Conservation (phyloP, 768 basidiomycete species). For the Suillus cothurnatus region DNA sequence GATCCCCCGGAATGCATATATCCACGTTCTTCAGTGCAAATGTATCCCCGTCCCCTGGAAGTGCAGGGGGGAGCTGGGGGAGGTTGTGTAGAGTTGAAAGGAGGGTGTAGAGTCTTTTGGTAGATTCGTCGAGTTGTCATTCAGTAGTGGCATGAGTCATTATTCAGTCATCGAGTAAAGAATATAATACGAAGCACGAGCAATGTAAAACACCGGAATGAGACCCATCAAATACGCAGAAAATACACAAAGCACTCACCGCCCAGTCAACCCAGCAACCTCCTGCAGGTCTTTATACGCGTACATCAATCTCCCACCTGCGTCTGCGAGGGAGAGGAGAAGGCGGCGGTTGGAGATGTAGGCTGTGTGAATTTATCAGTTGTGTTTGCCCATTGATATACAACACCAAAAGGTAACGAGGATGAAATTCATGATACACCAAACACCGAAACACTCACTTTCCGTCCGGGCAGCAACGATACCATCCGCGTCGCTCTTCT, state of each 20-base stretch:
- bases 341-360: conserved; percentile 94
- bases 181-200: not conserved
- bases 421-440: not conserved
- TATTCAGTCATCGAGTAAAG: not conserved
- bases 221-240: not conserved
- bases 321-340: conserved; percentile 92
- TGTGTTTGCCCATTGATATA: not conserved
- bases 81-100: conserved; percentile 84
- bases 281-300: conserved; percentile 95
- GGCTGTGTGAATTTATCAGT: conserved; percentile 38
- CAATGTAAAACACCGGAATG: not conserved
- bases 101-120: conserved; percentile 74
- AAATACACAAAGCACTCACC: conserved; percentile 15
- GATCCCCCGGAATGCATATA: conserved; percentile 56
- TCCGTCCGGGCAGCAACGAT: conserved; percentile 53
- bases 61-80: conserved; percentile 46
- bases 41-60: conserved; percentile 36
- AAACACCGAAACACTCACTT: conserved; percentile 31
- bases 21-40: conserved; percentile 72
- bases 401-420: not conserved
- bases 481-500: conserved; percentile 24
- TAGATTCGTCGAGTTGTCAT: not conserved
- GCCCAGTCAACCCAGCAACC: conserved; percentile 86
- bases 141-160: not conserved
- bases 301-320: conserved; percentile 94